Base-by-base conservation (phyloP, 2,329 filamentous ascomycete species). In the Penicillium sumatraense region DNA sequence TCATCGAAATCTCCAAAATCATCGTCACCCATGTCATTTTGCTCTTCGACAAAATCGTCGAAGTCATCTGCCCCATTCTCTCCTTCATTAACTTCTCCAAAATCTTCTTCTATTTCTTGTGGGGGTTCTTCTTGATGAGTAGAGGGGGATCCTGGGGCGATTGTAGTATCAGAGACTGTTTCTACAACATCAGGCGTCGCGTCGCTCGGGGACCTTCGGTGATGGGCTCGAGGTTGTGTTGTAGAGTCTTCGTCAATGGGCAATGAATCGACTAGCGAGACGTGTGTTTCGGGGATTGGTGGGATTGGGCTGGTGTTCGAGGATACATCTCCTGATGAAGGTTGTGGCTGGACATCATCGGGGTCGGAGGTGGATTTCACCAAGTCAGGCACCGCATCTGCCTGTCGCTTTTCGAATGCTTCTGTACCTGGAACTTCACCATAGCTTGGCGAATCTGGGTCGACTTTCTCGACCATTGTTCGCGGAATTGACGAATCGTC, bases 1-100 rank as follows among this genome's bases (percentile, higher is more conserved):
- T 81, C 76, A 68, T 86, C 86, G 75, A 90, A 90, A 67, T 90
- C 87, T 59, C 83, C 82, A 73, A 86, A 84, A 67, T 83, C 81
- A 64, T 81, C 80, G 63, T 80, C 79, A 53, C 74, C 78, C 57
- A 76, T 78, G 56, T 75, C 72, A 54, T 80, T 78, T 56, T 79
- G 79, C 44, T 80, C 81, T 64, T 82, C 78, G 57, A 78, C 74
- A 60, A 80, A 83, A 51, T 81, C 80, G 63, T 81, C 79, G 69
- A 81, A 81, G 26, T 81, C 79, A 52, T 86, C 51, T 27, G 24
- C 51, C 71, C 86, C 85, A 62, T 88, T 89, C 68, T 89, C 87
- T 73, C 91, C 91, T 66, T 58, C 58, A 56, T 90, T 88, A 66
- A 86, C 56, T 85, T 63, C 57, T 20, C 42, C 42, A 31, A 46